Percentiles rank a stretch among this genome's conserved stretches.
These are phyloP conservation scores for Skeletonema costatum DNA, from an alignment of 108 stramenopile genomes.

Conservation along the genomic window DNA sequence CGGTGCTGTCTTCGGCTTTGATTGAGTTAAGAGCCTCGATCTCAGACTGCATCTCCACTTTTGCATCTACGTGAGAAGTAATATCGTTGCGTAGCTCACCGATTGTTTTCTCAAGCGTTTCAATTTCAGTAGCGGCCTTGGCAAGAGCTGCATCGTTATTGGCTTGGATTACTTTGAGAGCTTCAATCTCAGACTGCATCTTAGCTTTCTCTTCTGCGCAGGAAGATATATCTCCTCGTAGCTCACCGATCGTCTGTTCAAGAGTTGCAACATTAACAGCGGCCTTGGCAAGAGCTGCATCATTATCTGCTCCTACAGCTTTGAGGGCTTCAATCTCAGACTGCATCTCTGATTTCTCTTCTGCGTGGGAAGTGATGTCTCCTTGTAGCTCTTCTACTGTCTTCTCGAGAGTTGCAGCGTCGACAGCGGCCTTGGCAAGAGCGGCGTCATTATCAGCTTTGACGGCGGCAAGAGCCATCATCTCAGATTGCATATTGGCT, in stretches of 20 bases:
- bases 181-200: not conserved
- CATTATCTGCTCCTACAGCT: not conserved
- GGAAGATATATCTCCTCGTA: not conserved
- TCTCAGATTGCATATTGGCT: not conserved
- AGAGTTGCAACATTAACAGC: not conserved
- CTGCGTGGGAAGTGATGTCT: not conserved
- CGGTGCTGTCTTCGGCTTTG: not conserved
- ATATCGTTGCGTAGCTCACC: not conserved
- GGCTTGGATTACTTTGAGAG: not conserved
- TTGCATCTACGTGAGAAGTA: not conserved
- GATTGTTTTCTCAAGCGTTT: not conserved
- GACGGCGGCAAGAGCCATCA: not conserved
- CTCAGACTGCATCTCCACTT: not conserved
- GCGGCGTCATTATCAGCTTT: not conserved
- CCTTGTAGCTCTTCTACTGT: not conserved
- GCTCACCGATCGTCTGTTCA: not conserved
- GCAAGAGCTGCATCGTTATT: not conserved
- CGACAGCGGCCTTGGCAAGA: not conserved
- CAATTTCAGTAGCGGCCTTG: not conserved
- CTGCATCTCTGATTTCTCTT: not conserved
- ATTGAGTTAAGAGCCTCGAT: not conserved
- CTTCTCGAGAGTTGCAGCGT: not conserved
- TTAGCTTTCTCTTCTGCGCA: not conserved
- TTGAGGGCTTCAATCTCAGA: not conserved
- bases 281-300: not conserved